A percentile compares a stretch with the other conserved stretches of the same genome.
These are phyloP conservation scores for Fusarium dimerum DNA, from an alignment of 2,329 filamentous ascomycete genomes.

Conservation along the genomic window DNA sequence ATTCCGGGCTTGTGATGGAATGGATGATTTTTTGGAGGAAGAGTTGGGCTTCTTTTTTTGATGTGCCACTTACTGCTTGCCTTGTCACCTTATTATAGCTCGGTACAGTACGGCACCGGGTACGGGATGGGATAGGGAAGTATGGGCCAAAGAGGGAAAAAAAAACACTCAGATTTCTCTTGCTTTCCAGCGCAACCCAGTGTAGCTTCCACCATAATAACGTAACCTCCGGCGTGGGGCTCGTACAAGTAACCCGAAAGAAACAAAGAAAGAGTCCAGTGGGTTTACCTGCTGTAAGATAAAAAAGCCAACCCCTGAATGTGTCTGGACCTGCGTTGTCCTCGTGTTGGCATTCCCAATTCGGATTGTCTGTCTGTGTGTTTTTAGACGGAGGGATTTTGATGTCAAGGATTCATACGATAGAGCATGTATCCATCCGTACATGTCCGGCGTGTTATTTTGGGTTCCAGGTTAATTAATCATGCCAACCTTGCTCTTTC, in stretches of 20 bases:
- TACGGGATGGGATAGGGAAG: too few relatives aligned
- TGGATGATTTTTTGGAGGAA: neutral
- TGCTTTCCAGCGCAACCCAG: neutral
- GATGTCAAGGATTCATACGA: too few relatives aligned
- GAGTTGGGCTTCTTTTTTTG: conserved; percentile 8
- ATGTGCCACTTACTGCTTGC: conserved; percentile 19
- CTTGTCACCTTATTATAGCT: conserved; percentile 15
- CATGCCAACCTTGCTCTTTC: too few relatives aligned
- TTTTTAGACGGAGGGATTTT: neutral
- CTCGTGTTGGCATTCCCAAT: neutral
- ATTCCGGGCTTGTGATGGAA: too few relatives aligned
- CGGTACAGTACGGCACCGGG: neutral
- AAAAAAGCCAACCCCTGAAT: neutral
- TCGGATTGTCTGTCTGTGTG: neutral
- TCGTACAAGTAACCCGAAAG: too few relatives aligned
- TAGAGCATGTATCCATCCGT: too few relatives aligned
- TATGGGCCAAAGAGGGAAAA: too few relatives aligned
- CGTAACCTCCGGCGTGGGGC: conserved; percentile 19
- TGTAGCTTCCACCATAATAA: conserved; percentile 2
- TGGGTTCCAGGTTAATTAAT: too few relatives aligned
- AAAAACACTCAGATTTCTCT: neutral
- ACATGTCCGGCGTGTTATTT: too few relatives aligned
- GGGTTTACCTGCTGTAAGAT: too few relatives aligned
- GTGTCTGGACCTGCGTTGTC: neutral
- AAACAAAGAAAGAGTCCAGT: too few relatives aligned